Evolutionary conservation across 106 monocot species (phyloP).

Genomic region (Dioscorea alata): DNA sequence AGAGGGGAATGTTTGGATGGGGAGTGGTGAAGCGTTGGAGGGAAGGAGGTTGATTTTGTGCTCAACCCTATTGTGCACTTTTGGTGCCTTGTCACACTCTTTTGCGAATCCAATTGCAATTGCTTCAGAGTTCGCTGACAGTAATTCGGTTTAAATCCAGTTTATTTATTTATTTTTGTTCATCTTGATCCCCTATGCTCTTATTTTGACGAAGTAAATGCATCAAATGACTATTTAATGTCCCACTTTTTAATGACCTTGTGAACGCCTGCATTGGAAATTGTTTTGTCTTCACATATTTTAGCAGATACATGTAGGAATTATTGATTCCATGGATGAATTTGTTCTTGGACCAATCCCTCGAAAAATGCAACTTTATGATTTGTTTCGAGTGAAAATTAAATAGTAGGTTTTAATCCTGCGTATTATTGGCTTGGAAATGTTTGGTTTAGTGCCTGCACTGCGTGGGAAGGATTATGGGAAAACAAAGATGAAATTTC

Average conservation of each 20-base stretch:
- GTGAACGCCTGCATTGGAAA: neutral
- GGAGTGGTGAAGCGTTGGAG: constrained; percentile 13
- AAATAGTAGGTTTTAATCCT: neutral
- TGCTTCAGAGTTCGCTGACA: constrained; percentile 57
- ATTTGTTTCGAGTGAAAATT: neutral
- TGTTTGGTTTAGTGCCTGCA: constrained; percentile 71
- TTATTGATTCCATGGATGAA: too few species aligned
- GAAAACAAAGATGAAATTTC: constrained; percentile 91
- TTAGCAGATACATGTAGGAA: too few species aligned
- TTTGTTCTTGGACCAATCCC: neutral
- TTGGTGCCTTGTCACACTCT: constrained; percentile 13
- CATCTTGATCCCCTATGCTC: neutral
- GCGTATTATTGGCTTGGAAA: neutral
- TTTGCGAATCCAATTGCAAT: constrained; percentile 16
- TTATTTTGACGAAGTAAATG: neutral
- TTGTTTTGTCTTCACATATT: neutral
- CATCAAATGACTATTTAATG: neutral
- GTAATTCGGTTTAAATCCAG: constrained; percentile 15
- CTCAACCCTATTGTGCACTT: constrained; percentile 23
- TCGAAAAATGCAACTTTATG: neutral
- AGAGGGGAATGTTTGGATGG: constrained; percentile 1
- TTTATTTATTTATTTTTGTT: neutral
- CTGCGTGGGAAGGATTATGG: constrained; percentile 98
- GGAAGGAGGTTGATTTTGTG: constrained; percentile 44
- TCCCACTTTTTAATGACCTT: too few species aligned